These are phyloP conservation scores for Phylloporus arenicola DNA, from an alignment of 768 basidiomycete genomes.

Conservation along the genomic window DNA sequence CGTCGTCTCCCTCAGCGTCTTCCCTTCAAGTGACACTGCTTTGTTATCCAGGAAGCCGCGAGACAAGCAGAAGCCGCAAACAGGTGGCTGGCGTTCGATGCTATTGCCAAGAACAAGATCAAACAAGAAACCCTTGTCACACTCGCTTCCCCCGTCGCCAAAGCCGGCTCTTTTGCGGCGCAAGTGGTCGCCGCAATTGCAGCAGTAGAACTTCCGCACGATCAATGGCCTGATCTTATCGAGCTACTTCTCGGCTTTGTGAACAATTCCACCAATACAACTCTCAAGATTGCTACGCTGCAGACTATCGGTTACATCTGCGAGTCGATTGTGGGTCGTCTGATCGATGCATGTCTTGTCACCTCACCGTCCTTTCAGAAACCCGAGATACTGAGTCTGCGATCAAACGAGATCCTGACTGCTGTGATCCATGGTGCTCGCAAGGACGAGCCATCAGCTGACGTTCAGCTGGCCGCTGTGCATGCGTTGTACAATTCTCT, in stretches of 20 bases:
- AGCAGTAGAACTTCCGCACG: conserved; percentile 82
- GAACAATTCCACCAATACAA: conserved; percentile 64
- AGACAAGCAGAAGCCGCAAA: conserved; percentile 71
- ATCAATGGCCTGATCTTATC: conserved; percentile 89
- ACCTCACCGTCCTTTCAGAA: conserved; percentile 46
- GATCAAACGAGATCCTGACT: conserved; percentile 96
- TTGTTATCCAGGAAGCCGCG: conserved; percentile 52
- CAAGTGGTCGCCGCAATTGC: conserved; percentile 95
- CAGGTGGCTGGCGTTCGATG: conserved; percentile 77
- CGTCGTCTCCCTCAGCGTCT: conserved; percentile 9
- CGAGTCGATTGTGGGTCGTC: conserved; percentile 80
- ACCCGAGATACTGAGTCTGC: conserved; percentile 82
- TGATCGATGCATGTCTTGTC: conserved; percentile 2
- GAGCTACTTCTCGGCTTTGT: conserved; percentile 83
- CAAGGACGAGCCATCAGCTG: conserved; percentile 86
- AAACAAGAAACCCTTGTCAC: conserved; percentile 84
- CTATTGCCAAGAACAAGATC: conserved; percentile 67
- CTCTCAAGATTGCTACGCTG: conserved; percentile 79
- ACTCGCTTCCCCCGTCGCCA: conserved; percentile 63
- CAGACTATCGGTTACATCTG: conserved; percentile 98
- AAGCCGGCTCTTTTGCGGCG: conserved; percentile 83
- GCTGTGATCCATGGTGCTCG: conserved; percentile 97
- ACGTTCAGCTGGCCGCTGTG: conserved; percentile 92
- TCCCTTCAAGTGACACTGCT: conserved; percentile 13
- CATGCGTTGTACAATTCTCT: conserved; percentile 91